Conservation (phyloP, 2,329 filamentous ascomycete species). For the Alternaria sp. region DNA sequence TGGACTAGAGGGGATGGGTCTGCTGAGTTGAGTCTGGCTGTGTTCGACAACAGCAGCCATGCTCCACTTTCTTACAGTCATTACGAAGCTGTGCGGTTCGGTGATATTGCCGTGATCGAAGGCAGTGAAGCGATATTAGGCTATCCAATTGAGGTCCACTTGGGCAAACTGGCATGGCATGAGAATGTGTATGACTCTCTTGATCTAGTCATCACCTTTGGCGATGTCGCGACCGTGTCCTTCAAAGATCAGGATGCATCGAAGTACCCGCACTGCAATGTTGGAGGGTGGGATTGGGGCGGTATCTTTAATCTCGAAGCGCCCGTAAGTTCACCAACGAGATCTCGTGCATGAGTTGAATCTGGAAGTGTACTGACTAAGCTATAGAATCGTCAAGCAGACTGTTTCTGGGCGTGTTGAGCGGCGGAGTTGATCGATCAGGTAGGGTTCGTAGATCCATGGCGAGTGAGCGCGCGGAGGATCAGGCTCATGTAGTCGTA, state of each 20-base stretch:
- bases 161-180: background rate
- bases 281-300: background rate
- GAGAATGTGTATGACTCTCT: background rate
- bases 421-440: background rate
- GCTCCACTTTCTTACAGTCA: background rate
- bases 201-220: background rate
- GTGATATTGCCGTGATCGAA: background rate
- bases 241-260: background rate
- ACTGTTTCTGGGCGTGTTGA: background rate
- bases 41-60: background rate
- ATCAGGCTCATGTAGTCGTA: background rate
- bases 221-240: background rate
- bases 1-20: rapidly evolving
- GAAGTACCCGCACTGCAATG: background rate
- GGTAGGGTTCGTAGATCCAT: background rate
- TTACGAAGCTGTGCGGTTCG: background rate
- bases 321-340: background rate
- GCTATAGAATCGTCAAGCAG: background rate
- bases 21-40: background rate
- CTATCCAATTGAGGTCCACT: background rate
- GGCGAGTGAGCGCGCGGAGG: background rate
- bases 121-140: background rate
- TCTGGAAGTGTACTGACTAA: background rate
- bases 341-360: background rate
- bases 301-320: background rate